A percentile compares a stretch with the other conserved stretches of the same genome.
These are phyloP conservation scores for Marchantia paleacea DNA, from an alignment of 225 moss, liverwort and hornwort species.

Conservation along the genomic window DNA sequence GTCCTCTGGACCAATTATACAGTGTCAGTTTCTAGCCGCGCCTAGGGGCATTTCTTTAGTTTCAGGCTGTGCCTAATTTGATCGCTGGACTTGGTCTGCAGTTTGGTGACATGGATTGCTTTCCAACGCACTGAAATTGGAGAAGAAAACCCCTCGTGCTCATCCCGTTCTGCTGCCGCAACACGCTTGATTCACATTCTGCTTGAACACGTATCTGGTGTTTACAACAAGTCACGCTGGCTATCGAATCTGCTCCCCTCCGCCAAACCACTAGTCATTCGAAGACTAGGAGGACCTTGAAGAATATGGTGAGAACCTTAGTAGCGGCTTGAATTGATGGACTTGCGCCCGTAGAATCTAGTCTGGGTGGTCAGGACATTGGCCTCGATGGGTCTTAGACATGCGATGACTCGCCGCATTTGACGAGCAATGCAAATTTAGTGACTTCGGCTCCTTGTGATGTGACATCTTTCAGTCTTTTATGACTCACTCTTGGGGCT, in stretches of 20 bases:
- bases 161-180: not conserved
- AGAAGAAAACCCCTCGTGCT: not conserved
- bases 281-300: slow-evolving; percentile 42
- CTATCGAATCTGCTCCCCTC: slow-evolving; percentile 43
- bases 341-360: not conserved
- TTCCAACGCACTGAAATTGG: not conserved
- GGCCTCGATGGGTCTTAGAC: not conserved
- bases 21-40: not conserved
- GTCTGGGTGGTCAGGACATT: not conserved
- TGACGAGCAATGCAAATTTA: not conserved
- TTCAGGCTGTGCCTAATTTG: slow-evolving; percentile 2
- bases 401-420: not conserved
- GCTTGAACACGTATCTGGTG: not conserved
- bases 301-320: slow-evolving; percentile 38
- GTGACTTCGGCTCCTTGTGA: not conserved
- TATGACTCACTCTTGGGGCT: not conserved
- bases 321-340: not conserved
- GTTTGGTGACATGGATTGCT: slow-evolving; percentile 3
- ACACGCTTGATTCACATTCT: not conserved
- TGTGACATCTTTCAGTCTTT: not conserved
- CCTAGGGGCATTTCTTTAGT: not conserved
- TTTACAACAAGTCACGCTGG: slow-evolving; percentile 34
- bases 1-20: too few species aligned
- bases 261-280: slow-evolving; percentile 39
- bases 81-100: slow-evolving; percentile 4